Evolutionary conservation across 1,139 yeast species (phyloP).

Genomic region (Yamadazyma taylorii): DNA sequence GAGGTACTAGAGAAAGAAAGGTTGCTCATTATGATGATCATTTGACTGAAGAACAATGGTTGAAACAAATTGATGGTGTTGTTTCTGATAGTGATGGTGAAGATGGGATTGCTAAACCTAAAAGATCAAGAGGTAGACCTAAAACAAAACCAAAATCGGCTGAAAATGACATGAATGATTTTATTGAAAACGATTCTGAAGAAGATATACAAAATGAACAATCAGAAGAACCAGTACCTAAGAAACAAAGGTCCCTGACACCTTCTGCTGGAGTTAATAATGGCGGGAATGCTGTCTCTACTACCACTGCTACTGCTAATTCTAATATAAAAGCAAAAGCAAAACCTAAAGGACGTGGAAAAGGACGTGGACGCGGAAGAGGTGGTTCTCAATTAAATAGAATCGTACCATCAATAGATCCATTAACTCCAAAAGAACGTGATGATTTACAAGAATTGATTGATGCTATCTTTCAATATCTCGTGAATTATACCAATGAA

Average conservation of each 20-base stretch:
- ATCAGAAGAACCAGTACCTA: constrained; percentile 12
- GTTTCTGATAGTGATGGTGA: constrained; percentile 38
- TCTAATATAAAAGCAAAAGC: constrained; percentile 8
- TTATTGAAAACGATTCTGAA: constrained; percentile 17
- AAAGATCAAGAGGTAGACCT: constrained; percentile 26
- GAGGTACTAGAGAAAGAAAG: constrained; percentile 69
- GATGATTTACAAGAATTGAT: constrained; percentile 40
- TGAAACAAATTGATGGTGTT: constrained; percentile 56
- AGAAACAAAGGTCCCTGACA: constrained; percentile 31
- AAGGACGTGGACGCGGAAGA: constrained; percentile 27
- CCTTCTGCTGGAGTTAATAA: constrained; percentile 16
- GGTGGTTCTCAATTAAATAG: constrained; percentile 30
- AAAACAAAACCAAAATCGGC: constrained; percentile 23
- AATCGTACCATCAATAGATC: constrained; percentile 40
- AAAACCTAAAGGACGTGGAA: constrained; percentile 25
- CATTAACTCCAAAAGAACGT: constrained; percentile 43
- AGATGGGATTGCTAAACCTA: constrained; percentile 23
- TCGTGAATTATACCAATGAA: constrained; percentile 45
- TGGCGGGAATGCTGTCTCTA: too few relatives aligned
- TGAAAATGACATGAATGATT: constrained; percentile 18
- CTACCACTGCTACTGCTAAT: too few relatives aligned
- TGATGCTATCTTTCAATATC: constrained; percentile 44
- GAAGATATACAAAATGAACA: constrained; percentile 11
- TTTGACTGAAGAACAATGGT: constrained; percentile 78
- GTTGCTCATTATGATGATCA: constrained; percentile 63